These are phyloP conservation scores for Colletotrichum plurivorum DNA, from an alignment of 2,329 filamentous ascomycete species.

Conservation along the genomic window DNA sequence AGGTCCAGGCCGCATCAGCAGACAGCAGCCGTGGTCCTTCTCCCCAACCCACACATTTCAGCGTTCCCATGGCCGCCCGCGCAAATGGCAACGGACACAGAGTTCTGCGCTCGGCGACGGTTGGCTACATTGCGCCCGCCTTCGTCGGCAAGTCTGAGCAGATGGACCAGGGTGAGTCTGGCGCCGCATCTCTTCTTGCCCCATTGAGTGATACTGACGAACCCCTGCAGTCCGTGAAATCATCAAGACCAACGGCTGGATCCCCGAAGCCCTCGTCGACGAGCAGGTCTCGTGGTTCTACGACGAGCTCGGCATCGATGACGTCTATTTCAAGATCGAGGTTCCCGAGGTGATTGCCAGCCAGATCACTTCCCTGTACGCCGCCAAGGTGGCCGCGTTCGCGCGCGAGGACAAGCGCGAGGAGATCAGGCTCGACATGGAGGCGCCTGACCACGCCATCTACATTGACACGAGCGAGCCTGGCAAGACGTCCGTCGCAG, in stretches of 20 bases:
- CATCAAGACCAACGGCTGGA: slow-evolving; percentile 85
- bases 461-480: slow-evolving; percentile 98
- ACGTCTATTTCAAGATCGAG: slow-evolving; percentile 98
- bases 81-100: slow-evolving; percentile 75
- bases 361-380: slow-evolving; percentile 96
- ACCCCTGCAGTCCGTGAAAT: slow-evolving; percentile 79
- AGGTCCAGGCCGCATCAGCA: slow-evolving; percentile 56
- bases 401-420: slow-evolving; percentile 93
- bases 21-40: slow-evolving; percentile 78
- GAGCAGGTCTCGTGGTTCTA: slow-evolving; percentile 97
- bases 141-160: slow-evolving; percentile 95
- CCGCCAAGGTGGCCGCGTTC: slow-evolving; percentile 94
- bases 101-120: slow-evolving; percentile 87
- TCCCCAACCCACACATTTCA: slow-evolving; percentile 89
- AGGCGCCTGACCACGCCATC: slow-evolving; percentile 93
- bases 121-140: slow-evolving; percentile 94
- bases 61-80: slow-evolving; percentile 71
- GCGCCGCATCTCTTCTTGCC: background rate
- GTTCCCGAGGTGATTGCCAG: slow-evolving; percentile 88
- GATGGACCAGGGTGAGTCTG: slow-evolving; percentile 79
- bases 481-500: slow-evolving; percentile 80
- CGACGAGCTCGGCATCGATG: slow-evolving; percentile 96
- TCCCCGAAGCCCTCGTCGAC: slow-evolving; percentile 86
- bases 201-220: slow-evolving; percentile 5
- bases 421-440: slow-evolving; percentile 96